Percentiles rank a stretch among this genome's conserved stretches.
Conservation (phyloP, 1,139 yeast genomes). For the Candida sojae region DNA sequence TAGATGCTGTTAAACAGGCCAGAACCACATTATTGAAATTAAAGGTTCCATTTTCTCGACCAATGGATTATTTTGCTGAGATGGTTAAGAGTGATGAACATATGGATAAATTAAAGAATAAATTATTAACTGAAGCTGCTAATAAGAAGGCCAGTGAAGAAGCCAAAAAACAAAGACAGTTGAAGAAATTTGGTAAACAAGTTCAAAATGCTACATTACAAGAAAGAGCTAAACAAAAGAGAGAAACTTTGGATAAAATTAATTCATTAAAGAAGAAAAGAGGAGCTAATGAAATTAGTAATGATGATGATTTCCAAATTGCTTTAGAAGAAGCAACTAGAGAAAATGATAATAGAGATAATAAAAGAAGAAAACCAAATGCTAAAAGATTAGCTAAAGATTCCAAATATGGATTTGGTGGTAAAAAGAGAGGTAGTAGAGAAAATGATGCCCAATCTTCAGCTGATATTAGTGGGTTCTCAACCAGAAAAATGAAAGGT, state of each 20-base stretch:
- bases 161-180: constrained; percentile 89
- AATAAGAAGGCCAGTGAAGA: constrained; percentile 91
- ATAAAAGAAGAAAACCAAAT: constrained; percentile 56
- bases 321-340: constrained; percentile 89
- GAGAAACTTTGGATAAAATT: constrained; percentile 86
- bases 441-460: constrained; percentile 76
- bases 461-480: constrained; percentile 68
- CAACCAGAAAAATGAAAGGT: constrained; percentile 52
- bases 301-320: constrained; percentile 62
- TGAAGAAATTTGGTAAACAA: constrained; percentile 97
- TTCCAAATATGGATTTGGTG: constrained; percentile 65
- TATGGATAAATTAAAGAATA: constrained; percentile 89
- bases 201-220: constrained; percentile 93
- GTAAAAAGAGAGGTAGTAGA: constrained; percentile 72
- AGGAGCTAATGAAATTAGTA: constrained; percentile 68
- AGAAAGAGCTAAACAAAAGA: constrained; percentile 92
- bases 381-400: constrained; percentile 68
- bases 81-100: constrained; percentile 98
- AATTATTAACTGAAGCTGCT: constrained; percentile 82
- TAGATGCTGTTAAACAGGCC: constrained; percentile 78
- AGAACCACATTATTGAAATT: constrained; percentile 63
- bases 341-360: constrained; percentile 37
- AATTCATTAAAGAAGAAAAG: constrained; percentile 87
- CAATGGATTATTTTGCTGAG: constrained; percentile 95
- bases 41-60: constrained; percentile 88